Conservation (phyloP, 208 protist species). For the Wallacemonas sp. region DNA sequence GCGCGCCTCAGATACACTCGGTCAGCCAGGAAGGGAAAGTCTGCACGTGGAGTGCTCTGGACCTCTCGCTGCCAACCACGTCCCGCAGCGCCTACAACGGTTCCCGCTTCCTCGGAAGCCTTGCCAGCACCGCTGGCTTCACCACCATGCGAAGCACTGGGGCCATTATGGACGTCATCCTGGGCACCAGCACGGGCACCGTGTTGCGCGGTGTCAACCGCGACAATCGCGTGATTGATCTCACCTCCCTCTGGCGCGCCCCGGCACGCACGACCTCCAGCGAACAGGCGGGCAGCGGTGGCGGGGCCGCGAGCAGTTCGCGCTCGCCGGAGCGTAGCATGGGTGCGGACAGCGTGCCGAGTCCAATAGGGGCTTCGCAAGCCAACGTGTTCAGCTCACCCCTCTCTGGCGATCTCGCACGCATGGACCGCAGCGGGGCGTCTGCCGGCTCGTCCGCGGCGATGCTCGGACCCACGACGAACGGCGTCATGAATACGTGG, state of each 20-base stretch:
- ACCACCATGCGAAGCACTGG: slow-evolving; percentile 39
- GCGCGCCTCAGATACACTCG: slow-evolving; percentile 62
- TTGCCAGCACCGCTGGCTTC: slow-evolving; percentile 45
- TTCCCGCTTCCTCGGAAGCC: slow-evolving; percentile 42
- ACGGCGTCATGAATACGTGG: slow-evolving; percentile 6
- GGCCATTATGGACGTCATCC: slow-evolving; percentile 61
- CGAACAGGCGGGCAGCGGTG: background rate
- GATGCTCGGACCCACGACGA: background rate
- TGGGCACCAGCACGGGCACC: slow-evolving; percentile 56
- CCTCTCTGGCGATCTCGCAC: slow-evolving; percentile 3
- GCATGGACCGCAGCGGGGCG: background rate
- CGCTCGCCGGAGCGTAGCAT: background rate
- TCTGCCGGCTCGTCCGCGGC: background rate
- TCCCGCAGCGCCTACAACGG: slow-evolving; percentile 38
- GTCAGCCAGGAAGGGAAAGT: slow-evolving; percentile 70
- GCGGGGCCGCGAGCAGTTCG: background rate
- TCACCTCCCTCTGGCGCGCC: slow-evolving; percentile 14
- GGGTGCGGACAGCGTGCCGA: background rate
- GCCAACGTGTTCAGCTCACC: background rate
- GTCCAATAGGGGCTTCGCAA: background rate
- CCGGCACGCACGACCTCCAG: background rate
- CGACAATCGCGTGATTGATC: slow-evolving; percentile 47
- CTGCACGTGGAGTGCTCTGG: slow-evolving; percentile 52
- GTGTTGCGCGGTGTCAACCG: slow-evolving; percentile 50
- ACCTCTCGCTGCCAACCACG: slow-evolving; percentile 35